phyloP scores from a whole-genome alignment of 2,329 filamentous ascomycete genomes.

The Drechslera avenae region DNA sequence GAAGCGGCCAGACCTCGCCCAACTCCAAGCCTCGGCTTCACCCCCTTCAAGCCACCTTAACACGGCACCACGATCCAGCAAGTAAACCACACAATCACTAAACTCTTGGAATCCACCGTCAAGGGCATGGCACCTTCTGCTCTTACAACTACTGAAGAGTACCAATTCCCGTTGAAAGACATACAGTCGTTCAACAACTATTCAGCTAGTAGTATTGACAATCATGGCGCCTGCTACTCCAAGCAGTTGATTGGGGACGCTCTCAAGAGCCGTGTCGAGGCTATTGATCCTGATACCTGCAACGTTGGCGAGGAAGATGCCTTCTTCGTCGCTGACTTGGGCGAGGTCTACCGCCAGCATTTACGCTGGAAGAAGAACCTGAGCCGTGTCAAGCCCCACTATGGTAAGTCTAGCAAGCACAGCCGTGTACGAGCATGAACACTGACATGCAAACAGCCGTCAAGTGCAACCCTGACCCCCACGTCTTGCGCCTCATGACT shows the following conservation, averaged over 20 bases:
- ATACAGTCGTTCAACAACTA: slow-evolving; percentile 36
- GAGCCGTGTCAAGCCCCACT: slow-evolving; percentile 91
- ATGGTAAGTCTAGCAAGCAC: slow-evolving; percentile 65
- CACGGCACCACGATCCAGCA: slow-evolving; percentile 50
- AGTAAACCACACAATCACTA: slow-evolving; percentile 14
- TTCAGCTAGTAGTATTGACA: slow-evolving; percentile 45
- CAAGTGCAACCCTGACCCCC: slow-evolving; percentile 96
- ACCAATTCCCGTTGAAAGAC: slow-evolving; percentile 49
- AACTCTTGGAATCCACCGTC: slow-evolving; percentile 36
- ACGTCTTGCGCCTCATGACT: slow-evolving; percentile 85
- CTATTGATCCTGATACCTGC: slow-evolving; percentile 85
- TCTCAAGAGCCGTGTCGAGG: slow-evolving; percentile 81
- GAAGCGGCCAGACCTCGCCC: slow-evolving; percentile 97
- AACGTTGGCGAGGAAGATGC: slow-evolving; percentile 93
- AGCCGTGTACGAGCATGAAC: not conserved
- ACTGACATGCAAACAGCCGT: slow-evolving; percentile 67
- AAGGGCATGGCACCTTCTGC: slow-evolving; percentile 76
- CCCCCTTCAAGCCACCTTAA: slow-evolving; percentile 96
- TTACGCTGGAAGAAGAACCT: slow-evolving; percentile 97
- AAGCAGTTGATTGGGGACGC: slow-evolving; percentile 87
- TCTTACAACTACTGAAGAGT: slow-evolving; percentile 55
- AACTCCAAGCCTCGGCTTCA: slow-evolving; percentile 83
- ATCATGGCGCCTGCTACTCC: slow-evolving; percentile 60
- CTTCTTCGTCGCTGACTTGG: slow-evolving; percentile 97
- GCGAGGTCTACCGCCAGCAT: slow-evolving; percentile 98